phyloP scores from a whole-genome alignment of 176 grass and related monocot genomes.

The Avena eriantha region DNA sequence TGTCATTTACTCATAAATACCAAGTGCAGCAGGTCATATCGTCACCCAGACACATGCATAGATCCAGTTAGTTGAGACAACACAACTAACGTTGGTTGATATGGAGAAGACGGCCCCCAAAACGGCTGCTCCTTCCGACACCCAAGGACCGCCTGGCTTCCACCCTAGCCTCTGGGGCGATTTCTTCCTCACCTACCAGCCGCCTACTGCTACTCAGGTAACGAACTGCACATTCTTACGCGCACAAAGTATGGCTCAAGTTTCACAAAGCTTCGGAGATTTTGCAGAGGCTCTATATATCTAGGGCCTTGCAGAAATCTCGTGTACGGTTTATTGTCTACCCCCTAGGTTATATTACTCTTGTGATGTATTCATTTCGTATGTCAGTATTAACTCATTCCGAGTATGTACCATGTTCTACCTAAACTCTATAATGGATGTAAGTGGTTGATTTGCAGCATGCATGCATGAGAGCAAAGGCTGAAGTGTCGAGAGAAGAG shows the following conservation, averaged over 20 bases:
- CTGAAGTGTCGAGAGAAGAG: conserved; percentile 24
- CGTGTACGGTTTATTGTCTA: background rate
- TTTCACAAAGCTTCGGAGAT: background rate
- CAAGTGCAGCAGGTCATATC: background rate
- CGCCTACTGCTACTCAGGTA: no score
- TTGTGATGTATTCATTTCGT: no score
- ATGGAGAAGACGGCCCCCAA: conserved; percentile 16
- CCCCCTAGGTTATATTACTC: background rate
- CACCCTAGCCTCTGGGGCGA: conserved; percentile 47
- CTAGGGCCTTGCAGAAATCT: background rate
- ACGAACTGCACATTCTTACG: background rate
- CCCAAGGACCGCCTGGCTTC: background rate
- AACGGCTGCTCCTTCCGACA: conserved; percentile 9
- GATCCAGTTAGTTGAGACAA: background rate
- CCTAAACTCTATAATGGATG: no score
- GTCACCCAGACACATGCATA: background rate
- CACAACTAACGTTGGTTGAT: background rate
- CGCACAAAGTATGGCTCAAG: background rate
- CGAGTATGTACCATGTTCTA: no score
- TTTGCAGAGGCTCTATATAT: background rate
- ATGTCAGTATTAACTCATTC: no score
- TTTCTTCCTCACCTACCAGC: conserved; percentile 45
- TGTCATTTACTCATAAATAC: no score
- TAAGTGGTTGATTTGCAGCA: background rate
- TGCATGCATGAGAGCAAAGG: conserved; percentile 16